Conservation (phyloP, 2,329 filamentous ascomycete species). For the Emericellopsis cladophorae region DNA sequence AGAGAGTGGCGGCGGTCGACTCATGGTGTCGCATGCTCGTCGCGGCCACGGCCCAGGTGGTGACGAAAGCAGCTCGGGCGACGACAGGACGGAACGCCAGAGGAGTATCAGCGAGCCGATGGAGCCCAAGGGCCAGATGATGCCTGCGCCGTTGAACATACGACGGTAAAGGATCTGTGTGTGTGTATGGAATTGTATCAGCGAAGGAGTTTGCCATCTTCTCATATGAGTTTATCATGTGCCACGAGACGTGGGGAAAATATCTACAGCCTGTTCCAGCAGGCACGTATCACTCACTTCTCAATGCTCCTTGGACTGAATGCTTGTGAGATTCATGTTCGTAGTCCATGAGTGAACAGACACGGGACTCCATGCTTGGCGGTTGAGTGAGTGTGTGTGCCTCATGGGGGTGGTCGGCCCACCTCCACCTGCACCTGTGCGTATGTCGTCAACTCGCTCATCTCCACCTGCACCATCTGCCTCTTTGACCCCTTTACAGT, state of each 20-base stretch:
- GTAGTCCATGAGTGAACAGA: too few relatives aligned
- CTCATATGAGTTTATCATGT: too few relatives aligned
- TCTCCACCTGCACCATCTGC: not conserved
- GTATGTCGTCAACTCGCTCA: not conserved
- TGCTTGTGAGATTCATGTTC: too few relatives aligned
- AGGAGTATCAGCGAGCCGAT: conserved; percentile 35
- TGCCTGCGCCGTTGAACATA: conserved; percentile 19
- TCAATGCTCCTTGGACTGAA: too few relatives aligned
- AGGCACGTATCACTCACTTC: too few relatives aligned
- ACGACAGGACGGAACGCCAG: conserved; percentile 44
- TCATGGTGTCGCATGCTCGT: not conserved
- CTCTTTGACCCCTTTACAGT: not conserved
- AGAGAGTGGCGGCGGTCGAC: conserved; percentile 5
- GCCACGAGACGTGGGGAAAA: too few relatives aligned
- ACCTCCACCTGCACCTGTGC: too few relatives aligned
- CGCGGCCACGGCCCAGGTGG: conserved; percentile 13
- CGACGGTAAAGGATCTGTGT: conserved; percentile 8
- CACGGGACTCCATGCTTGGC: not conserved
- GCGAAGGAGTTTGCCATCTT: too few relatives aligned
- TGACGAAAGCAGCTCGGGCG: conserved; percentile 28
- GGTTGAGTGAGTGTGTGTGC: not conserved
- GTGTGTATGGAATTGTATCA: too few relatives aligned
- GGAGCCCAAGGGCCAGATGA: conserved; percentile 18
- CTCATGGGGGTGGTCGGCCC: not conserved
- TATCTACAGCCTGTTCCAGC: too few relatives aligned